Conservation (phyloP, 441 rosid species). For the Geranium incanum region DNA sequence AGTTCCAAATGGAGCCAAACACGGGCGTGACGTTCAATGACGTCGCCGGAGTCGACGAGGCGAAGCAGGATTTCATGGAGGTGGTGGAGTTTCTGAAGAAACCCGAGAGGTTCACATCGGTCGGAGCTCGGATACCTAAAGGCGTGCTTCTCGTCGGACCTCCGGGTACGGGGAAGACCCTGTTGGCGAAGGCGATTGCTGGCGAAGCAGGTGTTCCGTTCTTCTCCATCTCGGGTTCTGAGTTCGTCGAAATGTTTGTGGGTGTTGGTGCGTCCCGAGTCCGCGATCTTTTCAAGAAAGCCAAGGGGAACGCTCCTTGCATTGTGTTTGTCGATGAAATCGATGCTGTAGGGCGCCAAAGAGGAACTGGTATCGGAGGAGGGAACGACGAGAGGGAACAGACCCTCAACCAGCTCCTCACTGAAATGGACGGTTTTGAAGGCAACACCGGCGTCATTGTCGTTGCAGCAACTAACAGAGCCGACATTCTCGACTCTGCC, state of each 20-base stretch:
- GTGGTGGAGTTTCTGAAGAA: conserved; percentile 92
- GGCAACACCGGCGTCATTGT: conserved; percentile 88
- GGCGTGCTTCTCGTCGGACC: conserved; percentile 96
- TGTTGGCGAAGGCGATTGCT: conserved; percentile 88
- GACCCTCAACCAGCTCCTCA: conserved; percentile 84
- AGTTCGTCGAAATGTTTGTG: conserved; percentile 96
- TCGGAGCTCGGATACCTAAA: conserved; percentile 86
- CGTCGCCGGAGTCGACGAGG: conserved; percentile 97
- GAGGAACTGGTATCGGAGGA: conserved; percentile 91
- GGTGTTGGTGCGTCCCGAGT: conserved; percentile 98
- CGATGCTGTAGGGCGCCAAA: conserved; percentile 86
- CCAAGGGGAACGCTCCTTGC: conserved; percentile 89
- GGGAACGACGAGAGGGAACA: conserved; percentile 95
- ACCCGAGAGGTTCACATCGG: conserved; percentile 94
- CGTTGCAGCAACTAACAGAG: conserved; percentile 86
- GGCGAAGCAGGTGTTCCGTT: conserved; percentile 97
- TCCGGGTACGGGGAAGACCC: conserved; percentile 91
- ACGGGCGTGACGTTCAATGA: conserved; percentile 97
- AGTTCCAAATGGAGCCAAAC: conserved; percentile 96
- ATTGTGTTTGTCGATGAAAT: conserved; percentile 95
- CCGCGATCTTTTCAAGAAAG: conserved; percentile 90
- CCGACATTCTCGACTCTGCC: conserved; percentile 89
- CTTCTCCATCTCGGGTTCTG: conserved; percentile 90
- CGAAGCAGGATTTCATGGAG: conserved; percentile 96
- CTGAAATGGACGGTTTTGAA: conserved; percentile 95